Conservation (phyloP, 495 filamentous ascomycete genomes). For the Penicillium samsonianum region DNA sequence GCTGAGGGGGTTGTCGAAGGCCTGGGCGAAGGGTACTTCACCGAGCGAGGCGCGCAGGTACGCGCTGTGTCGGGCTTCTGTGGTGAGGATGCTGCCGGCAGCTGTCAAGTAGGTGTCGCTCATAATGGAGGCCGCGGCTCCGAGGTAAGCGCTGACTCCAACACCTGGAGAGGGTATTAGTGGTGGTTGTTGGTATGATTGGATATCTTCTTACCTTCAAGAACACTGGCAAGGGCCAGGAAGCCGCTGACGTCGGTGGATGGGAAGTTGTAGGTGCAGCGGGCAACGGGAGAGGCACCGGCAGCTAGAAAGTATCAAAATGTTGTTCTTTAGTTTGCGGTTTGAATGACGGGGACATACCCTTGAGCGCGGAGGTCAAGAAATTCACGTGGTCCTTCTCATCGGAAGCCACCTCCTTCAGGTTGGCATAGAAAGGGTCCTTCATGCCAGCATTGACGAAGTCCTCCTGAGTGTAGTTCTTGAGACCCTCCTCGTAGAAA, state of each 20-base stretch:
- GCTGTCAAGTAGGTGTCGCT: conserved; percentile 56
- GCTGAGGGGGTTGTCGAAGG: conserved; percentile 58
- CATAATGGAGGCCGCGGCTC: conserved; percentile 59
- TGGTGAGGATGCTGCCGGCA: conserved; percentile 61
- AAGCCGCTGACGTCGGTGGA: conserved; percentile 48
- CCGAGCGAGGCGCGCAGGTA: conserved; percentile 55
- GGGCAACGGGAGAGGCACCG: conserved; percentile 48
- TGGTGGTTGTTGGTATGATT: not conserved
- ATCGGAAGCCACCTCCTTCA: conserved; percentile 53
- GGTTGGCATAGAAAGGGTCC: conserved; percentile 51
- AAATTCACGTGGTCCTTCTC: conserved; percentile 61
- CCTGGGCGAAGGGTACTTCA: conserved; percentile 52
- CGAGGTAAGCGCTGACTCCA: conserved; percentile 60
- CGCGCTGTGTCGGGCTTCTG: conserved; percentile 62
- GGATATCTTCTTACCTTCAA: conserved; percentile 42
- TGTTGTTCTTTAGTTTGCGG: not conserved
- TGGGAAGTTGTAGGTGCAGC: conserved; percentile 61
- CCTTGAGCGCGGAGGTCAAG: conserved; percentile 51
- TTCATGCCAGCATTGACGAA: conserved; percentile 56
- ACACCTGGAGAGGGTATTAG: conserved; percentile 38
- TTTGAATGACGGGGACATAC: conserved; percentile 16
- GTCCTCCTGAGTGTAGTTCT: conserved; percentile 53
- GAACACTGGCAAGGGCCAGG: conserved; percentile 51
- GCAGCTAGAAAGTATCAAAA: conserved; percentile 31
- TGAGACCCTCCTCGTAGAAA: conserved; percentile 57